Evolutionary conservation across 1,284 basidiomycete genomes (phyloP), one percentile per base, ranked within the genome.

Genomic region (Pseudozyma flocculosa): DNA sequence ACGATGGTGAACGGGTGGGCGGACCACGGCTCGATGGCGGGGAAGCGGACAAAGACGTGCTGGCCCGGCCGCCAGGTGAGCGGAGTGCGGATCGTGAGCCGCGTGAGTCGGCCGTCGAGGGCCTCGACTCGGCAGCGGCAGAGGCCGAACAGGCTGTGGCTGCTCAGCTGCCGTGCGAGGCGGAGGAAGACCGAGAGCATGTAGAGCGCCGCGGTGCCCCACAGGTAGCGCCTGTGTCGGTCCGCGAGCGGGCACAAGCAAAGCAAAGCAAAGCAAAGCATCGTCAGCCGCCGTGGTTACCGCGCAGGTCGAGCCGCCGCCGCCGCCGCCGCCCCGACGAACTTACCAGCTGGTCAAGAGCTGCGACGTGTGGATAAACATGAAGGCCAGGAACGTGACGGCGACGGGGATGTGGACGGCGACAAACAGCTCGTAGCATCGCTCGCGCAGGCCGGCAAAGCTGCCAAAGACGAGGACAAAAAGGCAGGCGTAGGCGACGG

Each of bases 391-490:
- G 40, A 78, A 68, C 21, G 65, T 40, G 18, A 73, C 51, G 4
- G 64, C 52, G 18, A 58, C 46, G 18, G 61, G 48, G 3, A 76
- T 54, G 43, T 78, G 75, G 17, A 72, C 54, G 24, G 70, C 45
- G 29, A 75, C 61, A 40, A 75, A 78, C 19, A 78, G 60, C 44
- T 75, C 69, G 60, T 78, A 78, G 29, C 58, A 70, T 36, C 65
- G 45, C 19, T 63, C 56, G 5, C 75, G 54, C 17, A 76, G 50
- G 15, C 60, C 53, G 1, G 61, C 53, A n/a, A 62, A 30, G 50
- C 69, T 72, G 4, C 67, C 67, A 21, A 64, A 54, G 7, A 62
- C 60, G 13, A 74, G 61, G 18, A 70, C 54, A 34, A 70, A 58
- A 5, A 72, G 50, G 17, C 67, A 52, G 1, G 49, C 65, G 18